Evolutionary conservation across 2,329 filamentous ascomycete genomes (phyloP), one percentile per base, ranked within the genome.

Genomic region (Bipolaris victoriae): DNA sequence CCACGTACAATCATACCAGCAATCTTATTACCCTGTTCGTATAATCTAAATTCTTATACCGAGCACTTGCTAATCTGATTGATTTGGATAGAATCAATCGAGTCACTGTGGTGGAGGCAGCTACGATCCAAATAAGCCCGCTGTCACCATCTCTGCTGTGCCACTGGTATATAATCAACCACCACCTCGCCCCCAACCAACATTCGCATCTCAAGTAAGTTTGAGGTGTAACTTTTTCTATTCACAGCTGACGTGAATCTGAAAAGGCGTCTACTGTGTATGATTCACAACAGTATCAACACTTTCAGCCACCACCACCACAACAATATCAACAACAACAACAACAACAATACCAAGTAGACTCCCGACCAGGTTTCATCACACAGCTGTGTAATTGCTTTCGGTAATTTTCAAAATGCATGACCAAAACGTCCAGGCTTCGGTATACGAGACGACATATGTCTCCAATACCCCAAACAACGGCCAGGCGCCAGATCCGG

Each of bases 361-460:
- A 29, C 13, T 36, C 51, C 1, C 60, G 41, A 3, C 61, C 66
- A 20, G 64, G 66, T 2, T 51, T 68, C 20, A 49, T 70, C 15
- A 49, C 58, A 11, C 66, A 67, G 35, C 52, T 70, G 36, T 67
- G 65, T 61, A 58, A 37, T 33, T 70, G 52, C 39, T 57, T 61
- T 50, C 43, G 41, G 16, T 62, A 55, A 31, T 5, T 13, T 10
- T 18, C 15, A 59, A 26, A 5, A 67, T 68, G 62, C 18, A 37
- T 24, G 24, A 31, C 15, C 58, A 59, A 2, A 55, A 58, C 24
- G 53, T 61, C 18, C 55, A 67, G 20, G 51, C 57, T 0, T 63
- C 65, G 6, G 48, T 56, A 9, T 60, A 63, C 31, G 65, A 63
- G 50, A 49, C 64, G 7, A 24, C 6, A 5, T 49, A 59, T 18